Percentiles rank a stretch among this genome's conserved stretches.
These are phyloP conservation scores for Lippia alba DNA, from an alignment of 305 asterid species.

Conservation along the genomic window DNA sequence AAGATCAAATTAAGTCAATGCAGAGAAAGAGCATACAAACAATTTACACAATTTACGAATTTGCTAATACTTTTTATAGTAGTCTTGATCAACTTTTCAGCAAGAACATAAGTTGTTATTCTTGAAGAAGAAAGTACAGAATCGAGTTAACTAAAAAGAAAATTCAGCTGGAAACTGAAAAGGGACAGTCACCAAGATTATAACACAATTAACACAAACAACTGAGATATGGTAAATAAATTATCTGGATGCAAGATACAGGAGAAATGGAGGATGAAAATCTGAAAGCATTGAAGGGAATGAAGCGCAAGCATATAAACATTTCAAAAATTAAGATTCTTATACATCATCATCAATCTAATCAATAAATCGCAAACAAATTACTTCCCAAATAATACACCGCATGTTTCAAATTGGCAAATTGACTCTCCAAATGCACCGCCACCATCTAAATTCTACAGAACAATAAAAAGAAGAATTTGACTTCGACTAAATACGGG, in stretches of 20 bases:
- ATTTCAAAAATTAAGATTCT: constrained; percentile 8
- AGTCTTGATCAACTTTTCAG: constrained; percentile 9
- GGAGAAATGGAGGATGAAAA: background rate
- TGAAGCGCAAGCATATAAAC: background rate
- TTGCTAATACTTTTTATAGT: background rate
- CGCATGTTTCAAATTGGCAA: background rate
- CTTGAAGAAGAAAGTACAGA: constrained; percentile 9
- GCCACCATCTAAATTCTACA: constrained; percentile 15
- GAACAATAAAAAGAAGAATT: background rate
- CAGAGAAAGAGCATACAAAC: constrained; percentile 3
- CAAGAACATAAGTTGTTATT: background rate
- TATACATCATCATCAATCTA: constrained; percentile 20
- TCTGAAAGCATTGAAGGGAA: background rate
- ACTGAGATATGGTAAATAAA: constrained; percentile 4
- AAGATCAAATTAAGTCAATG: constrained; percentile 11
- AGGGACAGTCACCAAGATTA: constrained; percentile 2
- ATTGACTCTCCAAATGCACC: constrained; percentile 1
- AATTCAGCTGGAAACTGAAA: background rate
- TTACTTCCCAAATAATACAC: constrained; percentile 16
- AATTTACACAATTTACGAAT: background rate
- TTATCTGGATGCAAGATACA: background rate
- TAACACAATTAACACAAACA: constrained; percentile 29
- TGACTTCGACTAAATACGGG: background rate
- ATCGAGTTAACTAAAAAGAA: background rate
- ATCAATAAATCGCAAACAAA: background rate